Percentiles rank a stretch among this genome's conserved stretches.
phyloP scores from a whole-genome alignment of 2,329 filamentous ascomycete genomes.

The Ascocoryne sarcoides region DNA sequence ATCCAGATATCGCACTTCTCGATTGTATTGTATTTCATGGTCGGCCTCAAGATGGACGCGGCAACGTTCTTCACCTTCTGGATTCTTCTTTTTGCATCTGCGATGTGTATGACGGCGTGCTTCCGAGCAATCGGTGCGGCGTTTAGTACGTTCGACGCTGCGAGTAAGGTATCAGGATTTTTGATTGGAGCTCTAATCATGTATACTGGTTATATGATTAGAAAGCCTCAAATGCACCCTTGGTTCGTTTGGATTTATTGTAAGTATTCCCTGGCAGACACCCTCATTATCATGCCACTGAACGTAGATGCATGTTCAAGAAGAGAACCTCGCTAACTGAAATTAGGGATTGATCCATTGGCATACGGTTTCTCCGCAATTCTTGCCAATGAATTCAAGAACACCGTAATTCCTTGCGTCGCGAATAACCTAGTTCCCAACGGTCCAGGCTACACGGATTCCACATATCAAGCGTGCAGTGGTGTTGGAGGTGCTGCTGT shows the following conservation, averaged over 20 bases:
- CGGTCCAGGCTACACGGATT: constrained; percentile 38
- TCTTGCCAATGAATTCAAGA: constrained; percentile 62
- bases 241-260: constrained; percentile 53
- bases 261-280: neutral
- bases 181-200: constrained; percentile 44
- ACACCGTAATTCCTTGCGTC: constrained; percentile 43
- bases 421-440: constrained; percentile 41
- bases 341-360: constrained; percentile 51
- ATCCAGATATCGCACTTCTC: constrained; percentile 51
- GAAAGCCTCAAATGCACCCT: constrained; percentile 50
- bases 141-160: constrained; percentile 48
- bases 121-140: constrained; percentile 48
- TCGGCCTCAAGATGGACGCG: constrained; percentile 42
- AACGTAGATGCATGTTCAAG: too few species aligned
- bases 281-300: too few species aligned
- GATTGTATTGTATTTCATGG: constrained; percentile 56
- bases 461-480: constrained; percentile 41
- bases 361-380: constrained; percentile 63
- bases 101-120: constrained; percentile 49
- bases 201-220: constrained; percentile 57
- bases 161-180: constrained; percentile 47
- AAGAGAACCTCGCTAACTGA: neutral
- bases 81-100: constrained; percentile 41
- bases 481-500: constrained; percentile 46
- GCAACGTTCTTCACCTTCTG: constrained; percentile 54